Evolutionary conservation across 176 grass and related monocot genomes (phyloP), one percentile per base, ranked within the genome.

Genomic region (Oryza nivara): DNA sequence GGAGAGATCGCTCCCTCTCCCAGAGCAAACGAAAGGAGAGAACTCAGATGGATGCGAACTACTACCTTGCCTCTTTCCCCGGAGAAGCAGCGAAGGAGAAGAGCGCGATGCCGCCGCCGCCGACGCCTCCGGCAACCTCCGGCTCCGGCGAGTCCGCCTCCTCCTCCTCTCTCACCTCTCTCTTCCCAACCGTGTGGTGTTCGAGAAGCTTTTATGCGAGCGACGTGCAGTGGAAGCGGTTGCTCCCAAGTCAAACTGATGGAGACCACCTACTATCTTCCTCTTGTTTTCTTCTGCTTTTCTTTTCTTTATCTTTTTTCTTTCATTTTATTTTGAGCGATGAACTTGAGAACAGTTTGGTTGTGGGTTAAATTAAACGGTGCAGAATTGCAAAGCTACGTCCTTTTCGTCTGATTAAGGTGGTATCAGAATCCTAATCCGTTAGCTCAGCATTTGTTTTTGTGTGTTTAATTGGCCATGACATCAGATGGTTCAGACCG

Each of bases 181-280:
- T 63, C 41, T 9, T 0, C 19, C 67, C 43, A 63, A 67, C 23
- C 71, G 74, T 63, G 73, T 17, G 79, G 35, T 74, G 20, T 28
- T 70, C 47, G 20, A 56, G 80, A 79, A 67, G 88, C 38, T 38
- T 38, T 84, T 89, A 84, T 84, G 80, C 81, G 70, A 32, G 48
- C 75, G 80, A 83, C 75, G 84, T 65, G 77, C 47, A 4, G 54
- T 58, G 17, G 68, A 60, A 40, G 43, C 68, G 72, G 72, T 56
- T 51, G 88, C 72, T 85, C 89, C 7, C 36, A 61, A 72, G 89
- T 91, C 85, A 81, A 77, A 56, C 20, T 68, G 82, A 87, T 70
- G 51, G 72, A 30, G 89, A 75, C 78, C 14, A 22, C 35, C 71
- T 15, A 26, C 65, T 51, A 6, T 44, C 13, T 32, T 17, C 22